Evolutionary conservation across 2,329 filamentous ascomycete genomes (phyloP).

Genomic region (Arthroderma sp.): DNA sequence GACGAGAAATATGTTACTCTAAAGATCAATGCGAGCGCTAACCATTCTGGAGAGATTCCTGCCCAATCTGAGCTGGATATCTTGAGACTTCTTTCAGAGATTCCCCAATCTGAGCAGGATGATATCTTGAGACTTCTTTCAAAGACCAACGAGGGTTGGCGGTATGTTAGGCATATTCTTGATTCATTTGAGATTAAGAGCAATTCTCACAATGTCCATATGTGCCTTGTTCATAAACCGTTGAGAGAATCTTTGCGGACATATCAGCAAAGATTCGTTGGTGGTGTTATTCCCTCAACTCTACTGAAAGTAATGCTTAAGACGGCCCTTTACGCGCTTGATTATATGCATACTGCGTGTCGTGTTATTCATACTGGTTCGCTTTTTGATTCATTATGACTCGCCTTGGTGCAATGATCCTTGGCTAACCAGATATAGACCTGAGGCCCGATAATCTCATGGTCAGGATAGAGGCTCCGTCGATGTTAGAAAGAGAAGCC

Average conservation of each 20-base stretch:
- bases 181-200: constrained; percentile 20
- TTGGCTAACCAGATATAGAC: constrained; percentile 15
- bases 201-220: constrained; percentile 13
- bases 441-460: constrained; percentile 34
- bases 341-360: constrained; percentile 32
- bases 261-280: constrained; percentile 16
- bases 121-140: background rate
- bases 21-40: constrained; percentile 18
- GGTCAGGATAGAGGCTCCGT: constrained; percentile 18
- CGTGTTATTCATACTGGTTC: constrained; percentile 31
- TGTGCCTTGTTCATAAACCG: constrained; percentile 26
- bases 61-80: constrained; percentile 15
- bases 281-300: constrained; percentile 16
- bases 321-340: constrained; percentile 27
- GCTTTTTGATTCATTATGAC: constrained; percentile 5
- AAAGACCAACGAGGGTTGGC: constrained; percentile 17
- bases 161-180: constrained; percentile 19
- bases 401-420: background rate
- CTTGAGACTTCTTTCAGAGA: background rate
- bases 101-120: constrained; percentile 16
- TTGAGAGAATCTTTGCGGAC: constrained; percentile 25
- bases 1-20: constrained; percentile 20
- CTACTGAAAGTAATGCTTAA: constrained; percentile 23
- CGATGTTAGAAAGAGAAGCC: constrained; percentile 14
- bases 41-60: constrained; percentile 5